Evolutionary conservation across 176 grass and related monocot species (phyloP).

Genomic region (Lolium multiflorum): DNA sequence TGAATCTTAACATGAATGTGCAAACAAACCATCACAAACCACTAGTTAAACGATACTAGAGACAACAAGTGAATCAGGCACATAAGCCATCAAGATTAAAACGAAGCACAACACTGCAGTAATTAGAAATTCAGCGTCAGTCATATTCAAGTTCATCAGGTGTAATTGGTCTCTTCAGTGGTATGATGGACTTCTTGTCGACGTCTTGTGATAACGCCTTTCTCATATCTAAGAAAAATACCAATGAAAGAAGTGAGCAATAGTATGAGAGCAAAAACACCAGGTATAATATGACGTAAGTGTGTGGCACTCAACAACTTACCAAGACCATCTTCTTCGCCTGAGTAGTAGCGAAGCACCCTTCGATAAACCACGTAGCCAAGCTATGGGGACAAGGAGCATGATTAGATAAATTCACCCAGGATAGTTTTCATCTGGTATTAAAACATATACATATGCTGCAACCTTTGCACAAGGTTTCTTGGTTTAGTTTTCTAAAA

Average conservation of each 20-base stretch:
- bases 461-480: background rate
- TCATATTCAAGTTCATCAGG: conserved; percentile 99
- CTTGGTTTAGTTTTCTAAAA: background rate
- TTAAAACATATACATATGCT: background rate
- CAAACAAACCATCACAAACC: background rate
- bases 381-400: conserved; percentile 51
- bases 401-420: conserved; percentile 28
- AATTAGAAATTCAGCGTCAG: conserved; percentile 42
- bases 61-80: background rate
- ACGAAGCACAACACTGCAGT: background rate
- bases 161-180: conserved; percentile 89
- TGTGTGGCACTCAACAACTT: conserved; percentile 35
- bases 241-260: conserved; percentile 18
- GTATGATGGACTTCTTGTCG: conserved; percentile 93
- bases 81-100: background rate
- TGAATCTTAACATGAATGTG: background rate
- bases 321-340: conserved; percentile 99
- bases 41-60: background rate
- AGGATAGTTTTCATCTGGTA: background rate
- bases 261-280: background rate
- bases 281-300: background rate
- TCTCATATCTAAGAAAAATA: conserved; percentile 77
- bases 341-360: conserved; percentile 97
- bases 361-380: conserved; percentile 95
- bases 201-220: conserved; percentile 93